Percentiles rank a stretch among this genome's conserved stretches.
Evolutionary conservation across 2,329 filamentous ascomycete species (phyloP).

Genomic region (Chrysoporthe deuterocubensis): DNA sequence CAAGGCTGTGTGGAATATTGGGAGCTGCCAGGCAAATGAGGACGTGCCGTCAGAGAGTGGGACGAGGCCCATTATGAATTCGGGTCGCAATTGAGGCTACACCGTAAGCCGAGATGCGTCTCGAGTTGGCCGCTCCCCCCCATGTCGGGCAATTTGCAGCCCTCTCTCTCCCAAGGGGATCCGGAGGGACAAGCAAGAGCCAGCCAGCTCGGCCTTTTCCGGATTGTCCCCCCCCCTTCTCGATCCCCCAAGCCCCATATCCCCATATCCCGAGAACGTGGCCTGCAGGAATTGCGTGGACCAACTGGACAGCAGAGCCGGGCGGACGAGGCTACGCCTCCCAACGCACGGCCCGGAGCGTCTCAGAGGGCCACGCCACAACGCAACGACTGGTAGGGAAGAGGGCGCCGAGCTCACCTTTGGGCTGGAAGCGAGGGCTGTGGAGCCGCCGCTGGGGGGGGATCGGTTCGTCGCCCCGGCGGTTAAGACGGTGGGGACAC

Average conservation of each 20-base stretch:
- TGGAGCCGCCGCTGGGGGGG: constrained; percentile 19
- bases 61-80: constrained; percentile 24
- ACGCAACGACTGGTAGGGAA: constrained; percentile 25
- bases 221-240: no score
- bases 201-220: constrained; percentile 23
- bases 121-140: neutral
- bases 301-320: constrained; percentile 1
- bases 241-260: neutral
- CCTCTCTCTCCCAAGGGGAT: neutral
- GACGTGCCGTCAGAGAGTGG: constrained; percentile 6
- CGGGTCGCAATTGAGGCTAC: constrained; percentile 20
- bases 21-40: constrained; percentile 9
- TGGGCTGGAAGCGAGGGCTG: constrained; percentile 16
- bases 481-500: constrained; percentile 17
- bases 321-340: constrained; percentile 16
- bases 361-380: constrained; percentile 22
- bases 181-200: constrained; percentile 11
- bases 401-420: constrained; percentile 22
- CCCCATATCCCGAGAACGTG: constrained; percentile 6
- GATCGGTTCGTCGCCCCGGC: constrained; percentile 1
- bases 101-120: constrained; percentile 17
- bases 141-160: constrained; percentile 22
- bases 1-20: constrained; percentile 13
- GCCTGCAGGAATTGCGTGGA: constrained; percentile 17
- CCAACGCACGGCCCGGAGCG: constrained; percentile 22